Evolutionary conservation across 805 yeast species (phyloP), one percentile per base, ranked within the genome.

Genomic region (Metschnikowia sp.): DNA sequence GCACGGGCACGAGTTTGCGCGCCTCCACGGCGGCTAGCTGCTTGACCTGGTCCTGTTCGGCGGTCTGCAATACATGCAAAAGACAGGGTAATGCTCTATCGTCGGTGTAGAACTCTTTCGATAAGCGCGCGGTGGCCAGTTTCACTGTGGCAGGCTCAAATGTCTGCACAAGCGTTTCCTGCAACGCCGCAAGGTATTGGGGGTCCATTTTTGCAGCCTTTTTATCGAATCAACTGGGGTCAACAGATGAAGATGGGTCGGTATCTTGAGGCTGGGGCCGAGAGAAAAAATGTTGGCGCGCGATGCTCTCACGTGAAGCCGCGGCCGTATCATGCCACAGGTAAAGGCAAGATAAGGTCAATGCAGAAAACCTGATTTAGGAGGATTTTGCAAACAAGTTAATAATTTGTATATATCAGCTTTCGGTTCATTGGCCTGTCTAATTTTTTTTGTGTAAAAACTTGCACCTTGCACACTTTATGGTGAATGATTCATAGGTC

Each of bases 21-120:
- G 91, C 89, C 72, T 94, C 99, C 53, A 94, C 96, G 52, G 97
- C 95, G n/a, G 97, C 95, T 52, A 94, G 76, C 68, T 90, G 96
- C 61, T 88, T 86, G 57, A 91, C 65, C 59, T 86, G 87, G 54
- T 79, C 84, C 59, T 83, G 83, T 36, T 76, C 69, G 56, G 84
- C 82, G 55, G 75, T 77, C 67, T 87, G 90, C 61, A 89, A 76
- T 51, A 94, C 80, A 60, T 88, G 94, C 58, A 92, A 74, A 64
- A 92, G 75, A 10, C 96, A 84, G 15, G 96, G 94, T 50, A 92
- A 76, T 15, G 92, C 79, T 56, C 78, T 72, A 28, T 88, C 80
- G 58, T 83, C 80, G 49, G 79, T 72, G 71, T 87, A 56, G 90
- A 65, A 84, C 83, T 87, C 90, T 54, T 81, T 76, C 61, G 84